Conservation (phyloP, 2,329 filamentous ascomycete species). For the Phialemonium atrogriseum region DNA sequence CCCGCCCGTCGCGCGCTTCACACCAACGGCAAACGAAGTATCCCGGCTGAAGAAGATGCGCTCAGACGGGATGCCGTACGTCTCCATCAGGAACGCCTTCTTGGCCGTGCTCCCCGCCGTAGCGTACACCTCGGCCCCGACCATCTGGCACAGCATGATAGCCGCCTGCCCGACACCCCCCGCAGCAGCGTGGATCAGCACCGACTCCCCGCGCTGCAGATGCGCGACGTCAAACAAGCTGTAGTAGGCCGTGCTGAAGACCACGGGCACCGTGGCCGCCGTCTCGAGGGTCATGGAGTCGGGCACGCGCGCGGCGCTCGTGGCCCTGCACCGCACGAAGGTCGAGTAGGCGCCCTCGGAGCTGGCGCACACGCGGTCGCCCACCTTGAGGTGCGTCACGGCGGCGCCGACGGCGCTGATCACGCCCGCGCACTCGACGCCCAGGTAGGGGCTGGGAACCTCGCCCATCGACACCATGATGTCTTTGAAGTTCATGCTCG, state of each 20-base stretch:
- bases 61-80: conserved; percentile 22
- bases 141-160: conserved; percentile 25
- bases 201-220: conserved; percentile 17
- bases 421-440: conserved; percentile 19
- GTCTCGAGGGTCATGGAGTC: conserved; percentile 15
- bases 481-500: conserved; percentile 22
- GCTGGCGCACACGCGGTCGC: conserved; percentile 32
- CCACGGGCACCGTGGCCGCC: conserved; percentile 21
- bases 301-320: conserved; percentile 22
- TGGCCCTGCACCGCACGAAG: conserved; percentile 17
- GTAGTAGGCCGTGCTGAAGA: conserved; percentile 31
- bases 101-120: conserved; percentile 25
- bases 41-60: conserved; percentile 25
- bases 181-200: conserved; percentile 31
- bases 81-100: conserved; percentile 18
- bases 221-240: conserved; percentile 22
- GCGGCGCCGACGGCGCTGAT: conserved; percentile 23
- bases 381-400: conserved; percentile 20
- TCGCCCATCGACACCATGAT: conserved; percentile 28
- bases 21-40: conserved; percentile 11
- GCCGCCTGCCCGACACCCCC: conserved; percentile 34
- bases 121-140: conserved; percentile 30
- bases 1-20: conserved; percentile 4
- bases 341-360: conserved; percentile 23
- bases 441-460: conserved; percentile 12